Evolutionary conservation across 2,329 filamentous ascomycete species (phyloP), one percentile per base, ranked within the genome.

Genomic region (Rutstroemia sp.): DNA sequence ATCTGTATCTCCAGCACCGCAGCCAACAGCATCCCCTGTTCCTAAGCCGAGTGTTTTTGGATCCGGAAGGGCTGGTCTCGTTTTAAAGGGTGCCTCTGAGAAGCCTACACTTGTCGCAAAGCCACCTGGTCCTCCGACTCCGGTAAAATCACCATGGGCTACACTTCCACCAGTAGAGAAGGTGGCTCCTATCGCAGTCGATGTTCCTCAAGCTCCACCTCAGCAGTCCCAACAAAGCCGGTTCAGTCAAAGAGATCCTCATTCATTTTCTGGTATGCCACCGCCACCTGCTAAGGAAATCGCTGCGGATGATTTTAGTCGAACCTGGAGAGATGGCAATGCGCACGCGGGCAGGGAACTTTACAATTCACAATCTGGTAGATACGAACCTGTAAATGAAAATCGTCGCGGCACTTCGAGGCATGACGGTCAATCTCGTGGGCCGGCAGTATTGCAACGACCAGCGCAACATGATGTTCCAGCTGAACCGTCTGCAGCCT

Each of bases 331-430:
- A 65, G 90, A 96, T 60, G 81, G 84, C 5, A 77, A 78, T 38
- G 68, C 76, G 0, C 77, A 80, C 56, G 77, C 79, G 10, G 84
- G 82, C 60, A 79, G 88, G 56, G 92, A 97, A 70, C 76, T 97
- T 0, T 97, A 85, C 74, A 96, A 97, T 69, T 95, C 92, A n/a
- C 88, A 95, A 55, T 96, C 90, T 54, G 92, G 92, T 17, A 86
- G 90, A 51, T 95, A 96, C 64, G 92, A 97, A 69, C 91, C 92
- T 16, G 92, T 92, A 3, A 76, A 81, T 52, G 90, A 96, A 55
- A 76, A 74, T 60, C 85, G 91, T 39, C 83, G 89, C 61, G 51
- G 51, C 12, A 83, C 82, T 17, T 83, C 87, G 61, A 82, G 87
- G 51, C 81, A 83, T 55, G 88, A 94, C 53, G 73, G 77, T 54